These are phyloP conservation scores for Hyparrhenia diplandra DNA, from an alignment of 176 grass and related monocot genomes.

Conservation along the genomic window DNA sequence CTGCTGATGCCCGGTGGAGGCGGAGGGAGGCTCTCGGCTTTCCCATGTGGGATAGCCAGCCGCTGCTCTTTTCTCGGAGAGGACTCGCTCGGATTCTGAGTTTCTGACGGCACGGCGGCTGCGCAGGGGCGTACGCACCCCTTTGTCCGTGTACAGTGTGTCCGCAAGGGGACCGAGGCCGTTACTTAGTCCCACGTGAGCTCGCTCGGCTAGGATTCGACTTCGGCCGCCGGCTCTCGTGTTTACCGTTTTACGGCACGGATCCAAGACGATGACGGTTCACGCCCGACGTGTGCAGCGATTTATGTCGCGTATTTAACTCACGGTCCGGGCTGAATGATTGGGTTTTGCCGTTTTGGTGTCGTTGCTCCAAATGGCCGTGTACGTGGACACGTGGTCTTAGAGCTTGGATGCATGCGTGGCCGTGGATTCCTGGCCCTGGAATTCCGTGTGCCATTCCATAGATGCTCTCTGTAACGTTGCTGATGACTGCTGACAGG, in stretches of 20 bases:
- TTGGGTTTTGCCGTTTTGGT: background rate
- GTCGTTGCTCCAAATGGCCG: background rate
- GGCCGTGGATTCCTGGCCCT: too few relatives aligned
- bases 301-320: conserved; percentile 40
- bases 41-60: too few relatives aligned
- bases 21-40: too few relatives aligned
- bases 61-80: too few relatives aligned
- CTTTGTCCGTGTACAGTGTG: background rate
- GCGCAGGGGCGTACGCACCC: background rate
- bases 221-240: background rate
- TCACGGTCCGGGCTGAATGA: conserved; percentile 25
- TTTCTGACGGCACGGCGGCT: background rate
- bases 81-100: background rate
- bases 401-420: too few relatives aligned
- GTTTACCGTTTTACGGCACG: conserved; percentile 2
- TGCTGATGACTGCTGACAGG: too few relatives aligned
- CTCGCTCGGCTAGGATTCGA: background rate
- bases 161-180: background rate
- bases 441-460: too few relatives aligned
- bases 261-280: background rate
- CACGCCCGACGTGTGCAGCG: conserved; percentile 36
- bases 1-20: too few relatives aligned
- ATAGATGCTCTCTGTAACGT: too few relatives aligned
- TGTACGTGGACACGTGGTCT: background rate
- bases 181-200: background rate